Percentiles rank a stretch among this genome's conserved stretches.
These are phyloP conservation scores for Cutaneotrichosporon mucoides DNA, from an alignment of 1,284 basidiomycete genomes.

Conservation along the genomic window DNA sequence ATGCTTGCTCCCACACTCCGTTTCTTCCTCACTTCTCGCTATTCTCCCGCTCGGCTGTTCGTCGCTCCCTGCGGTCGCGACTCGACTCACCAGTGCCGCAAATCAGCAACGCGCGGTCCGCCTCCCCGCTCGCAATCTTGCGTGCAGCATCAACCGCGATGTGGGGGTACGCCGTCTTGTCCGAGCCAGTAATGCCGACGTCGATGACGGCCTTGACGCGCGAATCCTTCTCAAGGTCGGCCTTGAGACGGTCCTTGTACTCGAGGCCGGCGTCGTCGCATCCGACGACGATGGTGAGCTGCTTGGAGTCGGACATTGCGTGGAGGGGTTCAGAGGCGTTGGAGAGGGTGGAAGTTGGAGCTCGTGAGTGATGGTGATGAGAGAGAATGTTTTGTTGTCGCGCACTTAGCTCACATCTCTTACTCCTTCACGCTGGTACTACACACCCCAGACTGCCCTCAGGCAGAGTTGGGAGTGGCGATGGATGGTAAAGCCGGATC, in stretches of 20 bases:
- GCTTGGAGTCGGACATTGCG: not conserved
- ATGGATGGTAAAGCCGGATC: not conserved
- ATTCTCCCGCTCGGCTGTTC: too few relatives aligned
- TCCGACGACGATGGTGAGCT: constrained; percentile 33
- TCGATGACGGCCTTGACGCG: constrained; percentile 40
- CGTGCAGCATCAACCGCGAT: constrained; percentile 50
- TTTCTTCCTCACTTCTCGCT: too few relatives aligned
- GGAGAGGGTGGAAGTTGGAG: not conserved
- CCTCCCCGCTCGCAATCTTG: constrained; percentile 49
- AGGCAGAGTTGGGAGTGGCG: not conserved
- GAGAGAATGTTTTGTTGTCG: not conserved
- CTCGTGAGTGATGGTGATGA: not conserved
- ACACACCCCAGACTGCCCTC: not conserved
- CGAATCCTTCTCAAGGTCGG: constrained; percentile 36
- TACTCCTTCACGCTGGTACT: too few relatives aligned
- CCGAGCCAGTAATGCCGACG: constrained; percentile 33
- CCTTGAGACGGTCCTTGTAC: constrained; percentile 37
- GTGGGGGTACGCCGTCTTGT: constrained; percentile 51
- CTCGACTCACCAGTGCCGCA: constrained; percentile 48
- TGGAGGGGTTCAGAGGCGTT: not conserved
- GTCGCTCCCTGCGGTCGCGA: too few relatives aligned
- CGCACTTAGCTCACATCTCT: not conserved
- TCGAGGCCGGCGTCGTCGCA: constrained; percentile 40
- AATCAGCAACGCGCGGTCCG: constrained; percentile 50
- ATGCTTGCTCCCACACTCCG: too few relatives aligned